A percentile compares a stretch with the other conserved stretches of the same genome.
Evolutionary conservation across 257 asterid genomes (phyloP).

Genomic region (Scutellaria barbata): DNA sequence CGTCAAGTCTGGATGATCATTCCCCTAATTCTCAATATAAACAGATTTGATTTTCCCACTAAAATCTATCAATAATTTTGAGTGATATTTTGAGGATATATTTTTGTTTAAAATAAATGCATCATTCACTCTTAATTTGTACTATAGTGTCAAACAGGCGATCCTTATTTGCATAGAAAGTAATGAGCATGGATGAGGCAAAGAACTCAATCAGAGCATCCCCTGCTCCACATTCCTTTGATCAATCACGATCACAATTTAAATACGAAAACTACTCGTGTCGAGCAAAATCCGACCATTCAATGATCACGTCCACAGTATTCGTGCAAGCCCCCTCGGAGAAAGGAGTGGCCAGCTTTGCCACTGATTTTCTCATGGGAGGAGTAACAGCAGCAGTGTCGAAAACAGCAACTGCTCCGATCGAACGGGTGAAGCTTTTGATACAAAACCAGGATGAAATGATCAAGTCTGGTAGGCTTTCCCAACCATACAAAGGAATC

Average conservation of each 20-base stretch:
- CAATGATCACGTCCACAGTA: constrained; percentile 23
- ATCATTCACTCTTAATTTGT: too few species aligned
- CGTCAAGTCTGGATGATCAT: too few species aligned
- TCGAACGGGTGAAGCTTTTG: constrained; percentile 51
- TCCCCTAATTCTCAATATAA: too few species aligned
- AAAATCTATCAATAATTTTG: too few species aligned
- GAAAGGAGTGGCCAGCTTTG: constrained; percentile 39
- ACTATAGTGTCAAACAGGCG: too few species aligned
- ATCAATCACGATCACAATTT: neutral
- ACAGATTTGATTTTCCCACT: too few species aligned
- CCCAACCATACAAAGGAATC: constrained; percentile 46
- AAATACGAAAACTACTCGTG: constrained; percentile 11
- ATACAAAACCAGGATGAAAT: constrained; percentile 51
- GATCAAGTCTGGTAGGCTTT: constrained; percentile 47
- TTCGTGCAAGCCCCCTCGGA: constrained; percentile 40
- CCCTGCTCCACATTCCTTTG: too few species aligned
- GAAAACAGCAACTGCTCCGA: constrained; percentile 54
- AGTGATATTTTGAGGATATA: too few species aligned
- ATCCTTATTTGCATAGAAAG: too few species aligned
- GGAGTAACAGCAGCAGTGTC: constrained; percentile 55
- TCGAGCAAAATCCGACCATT: constrained; percentile 15
- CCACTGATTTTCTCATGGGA: constrained; percentile 50
- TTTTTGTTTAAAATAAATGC: too few species aligned
- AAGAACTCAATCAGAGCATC: neutral
- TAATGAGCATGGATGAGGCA: neutral